Evolutionary conservation across 345 rosid genomes (phyloP).

Genomic region (Eucalyptus urophylla): DNA sequence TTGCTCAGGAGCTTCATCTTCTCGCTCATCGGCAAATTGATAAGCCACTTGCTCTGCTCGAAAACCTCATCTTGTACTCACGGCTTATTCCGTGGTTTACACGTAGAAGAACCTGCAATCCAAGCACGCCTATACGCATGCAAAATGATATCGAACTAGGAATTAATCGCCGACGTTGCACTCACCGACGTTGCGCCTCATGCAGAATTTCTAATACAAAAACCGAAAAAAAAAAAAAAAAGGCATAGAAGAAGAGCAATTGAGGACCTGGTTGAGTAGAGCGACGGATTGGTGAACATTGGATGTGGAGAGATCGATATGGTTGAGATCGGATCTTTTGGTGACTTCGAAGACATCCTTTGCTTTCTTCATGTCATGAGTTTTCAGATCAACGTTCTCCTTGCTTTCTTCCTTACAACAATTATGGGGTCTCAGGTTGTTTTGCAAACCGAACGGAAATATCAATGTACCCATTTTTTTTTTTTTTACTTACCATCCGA

Average conservation of each 20-base stretch:
- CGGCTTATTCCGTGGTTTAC: conserved; percentile 59
- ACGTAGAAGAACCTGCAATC: conserved; percentile 77
- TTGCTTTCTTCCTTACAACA: background rate
- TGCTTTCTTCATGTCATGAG: background rate
- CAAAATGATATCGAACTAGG: background rate
- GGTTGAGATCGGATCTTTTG: conserved; percentile 25
- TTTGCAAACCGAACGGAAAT: background rate
- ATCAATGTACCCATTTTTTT: background rate
- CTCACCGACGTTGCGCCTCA: background rate
- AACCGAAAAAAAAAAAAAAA: background rate
- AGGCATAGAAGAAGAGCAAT: background rate
- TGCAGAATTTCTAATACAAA: background rate
- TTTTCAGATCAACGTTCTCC: too few species aligned
- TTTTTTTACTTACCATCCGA: background rate
- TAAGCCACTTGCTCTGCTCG: conserved; percentile 43
- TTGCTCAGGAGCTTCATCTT: conserved; percentile 34
- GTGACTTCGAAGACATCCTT: background rate
- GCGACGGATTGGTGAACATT: conserved; percentile 20
- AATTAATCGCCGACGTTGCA: background rate
- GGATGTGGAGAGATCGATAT: conserved; percentile 39
- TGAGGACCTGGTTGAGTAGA: conserved; percentile 37
- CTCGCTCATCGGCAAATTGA: conserved; percentile 23
- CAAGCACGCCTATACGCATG: conserved; percentile 41
- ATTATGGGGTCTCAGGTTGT: background rate
- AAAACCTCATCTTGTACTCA: conserved; percentile 51